Evolutionary conservation across 164 flowering plant genomes (phyloP).

Genomic region (Santalum album): DNA sequence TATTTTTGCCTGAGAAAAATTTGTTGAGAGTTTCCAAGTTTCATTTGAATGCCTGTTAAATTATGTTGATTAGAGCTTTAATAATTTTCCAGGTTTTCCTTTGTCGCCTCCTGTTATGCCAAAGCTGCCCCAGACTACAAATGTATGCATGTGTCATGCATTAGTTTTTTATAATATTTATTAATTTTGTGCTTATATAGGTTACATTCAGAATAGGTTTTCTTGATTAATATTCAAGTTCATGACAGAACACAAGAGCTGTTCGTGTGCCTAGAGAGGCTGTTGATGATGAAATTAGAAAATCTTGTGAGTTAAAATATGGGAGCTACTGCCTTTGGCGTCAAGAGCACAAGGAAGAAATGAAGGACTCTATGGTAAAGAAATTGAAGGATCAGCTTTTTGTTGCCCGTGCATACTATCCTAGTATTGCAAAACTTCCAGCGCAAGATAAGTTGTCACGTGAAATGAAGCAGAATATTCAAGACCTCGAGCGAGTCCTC

Average conservation of each 20-base stretch:
- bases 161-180: background rate
- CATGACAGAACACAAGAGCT: slow-evolving; percentile 20
- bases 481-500: slow-evolving; percentile 79
- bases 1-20: no score
- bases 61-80: background rate
- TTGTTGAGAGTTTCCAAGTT: no score
- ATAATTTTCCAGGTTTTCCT: slow-evolving; percentile 21
- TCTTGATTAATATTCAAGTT: slow-evolving; percentile 5
- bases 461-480: slow-evolving; percentile 82
- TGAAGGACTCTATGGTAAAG: slow-evolving; percentile 74
- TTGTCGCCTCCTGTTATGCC: slow-evolving; percentile 6
- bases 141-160: slow-evolving; percentile 20
- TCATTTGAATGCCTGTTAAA: no score
- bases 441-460: slow-evolving; percentile 54
- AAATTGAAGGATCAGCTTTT: slow-evolving; percentile 82
- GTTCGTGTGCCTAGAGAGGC: slow-evolving; percentile 12
- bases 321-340: slow-evolving; percentile 97
- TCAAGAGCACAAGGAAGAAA: slow-evolving; percentile 56
- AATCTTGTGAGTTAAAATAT: slow-evolving; percentile 57
- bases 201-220: background rate
- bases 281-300: slow-evolving; percentile 35
- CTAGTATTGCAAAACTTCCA: slow-evolving; percentile 87
- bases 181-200: background rate
- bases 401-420: slow-evolving; percentile 89
- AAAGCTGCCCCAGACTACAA: slow-evolving; percentile 12